phyloP scores from a whole-genome alignment of 2,329 filamentous ascomycete species.

The Colletotrichum sidae region DNA sequence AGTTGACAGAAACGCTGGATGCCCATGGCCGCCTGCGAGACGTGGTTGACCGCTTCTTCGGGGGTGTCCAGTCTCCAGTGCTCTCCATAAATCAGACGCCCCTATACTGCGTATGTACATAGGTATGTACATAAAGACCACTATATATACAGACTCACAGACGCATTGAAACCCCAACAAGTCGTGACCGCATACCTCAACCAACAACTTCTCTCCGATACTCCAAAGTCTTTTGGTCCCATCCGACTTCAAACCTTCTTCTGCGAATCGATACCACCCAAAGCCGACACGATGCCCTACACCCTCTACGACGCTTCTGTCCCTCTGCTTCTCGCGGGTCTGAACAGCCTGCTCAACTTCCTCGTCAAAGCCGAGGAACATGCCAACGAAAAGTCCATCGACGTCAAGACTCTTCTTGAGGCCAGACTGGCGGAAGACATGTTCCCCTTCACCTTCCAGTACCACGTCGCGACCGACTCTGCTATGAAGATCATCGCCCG shows the following conservation, averaged over 20 bases:
- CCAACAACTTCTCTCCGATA: neutral
- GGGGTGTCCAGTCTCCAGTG: too few relatives aligned
- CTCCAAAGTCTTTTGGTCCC: neutral
- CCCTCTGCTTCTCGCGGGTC: conserved; percentile 29
- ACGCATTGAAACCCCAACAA: too few relatives aligned
- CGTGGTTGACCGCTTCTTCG: too few relatives aligned
- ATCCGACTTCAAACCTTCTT: neutral
- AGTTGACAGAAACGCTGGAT: conserved; percentile 31
- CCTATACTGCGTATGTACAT: too few relatives aligned
- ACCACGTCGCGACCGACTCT: conserved; percentile 46
- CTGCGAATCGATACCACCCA: neutral
- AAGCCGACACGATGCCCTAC: conserved; percentile 27
- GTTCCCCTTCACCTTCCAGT: conserved; percentile 56
- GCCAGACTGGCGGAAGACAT: conserved; percentile 52
- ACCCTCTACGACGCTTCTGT: conserved; percentile 31
- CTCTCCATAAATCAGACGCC: too few relatives aligned
- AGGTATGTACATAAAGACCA: too few relatives aligned
- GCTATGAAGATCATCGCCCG: conserved; percentile 48
- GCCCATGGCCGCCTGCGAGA: conserved; percentile 18
- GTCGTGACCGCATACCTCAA: neutral
- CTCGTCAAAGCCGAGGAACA: conserved; percentile 31
- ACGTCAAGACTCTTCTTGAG: conserved; percentile 18
- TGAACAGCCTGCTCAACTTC: conserved; percentile 31
- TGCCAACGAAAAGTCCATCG: conserved; percentile 28
- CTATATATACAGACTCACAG: conserved; percentile 10